Evolutionary conservation across 495 filamentous ascomycete genomes (phyloP), one percentile per base, ranked within the genome.

Genomic region (Neurospora sp.): DNA sequence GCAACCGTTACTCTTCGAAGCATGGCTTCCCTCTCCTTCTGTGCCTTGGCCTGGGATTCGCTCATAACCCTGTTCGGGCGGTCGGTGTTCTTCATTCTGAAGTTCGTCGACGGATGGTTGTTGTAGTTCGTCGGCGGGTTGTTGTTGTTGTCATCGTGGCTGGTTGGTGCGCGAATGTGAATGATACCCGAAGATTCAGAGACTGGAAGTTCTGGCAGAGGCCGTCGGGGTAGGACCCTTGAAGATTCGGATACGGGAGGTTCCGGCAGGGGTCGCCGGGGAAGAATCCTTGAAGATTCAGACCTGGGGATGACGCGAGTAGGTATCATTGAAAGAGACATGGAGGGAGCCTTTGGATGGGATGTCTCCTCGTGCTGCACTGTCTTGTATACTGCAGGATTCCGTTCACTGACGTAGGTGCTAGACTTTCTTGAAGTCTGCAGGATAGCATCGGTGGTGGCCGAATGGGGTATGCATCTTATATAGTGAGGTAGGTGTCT

Each of bases 381-480:
- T 10, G 53, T 65, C 27, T 37, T 65, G 27, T 65, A 65, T 2
- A 65, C 53, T 37, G 53, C 53, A 35, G 53, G 53, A 65, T 65
- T 65, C 53, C 27, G 27, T 4, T 65, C 53, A 37, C 53, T 65
- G 14, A 65, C 27, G 7, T 65, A 65, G 31, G 27, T 65, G 53
- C 53, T 65, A 35, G 53, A 65, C 12, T 65, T 65, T 65, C 59
- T 16, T 2, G 59, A 5, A 18, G 41, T 75, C 69, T 80, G 73
- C 41, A 78, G 39, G 68, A 81, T 74, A 42, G 76, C 76, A 40
- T 73, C 73, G 70, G 73, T 80, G 9, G 78, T 79, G 42, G 77
- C 75, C 2, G 78, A 80, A 5, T 76, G 71, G 20, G 71, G 76
- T 39, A 80, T 73, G 65, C 73, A 37, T 6, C 35, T 37, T 37